These are phyloP conservation scores for Fereydounia khargensis DNA, from an alignment of 1,284 basidiomycete genomes.

Conservation along the genomic window DNA sequence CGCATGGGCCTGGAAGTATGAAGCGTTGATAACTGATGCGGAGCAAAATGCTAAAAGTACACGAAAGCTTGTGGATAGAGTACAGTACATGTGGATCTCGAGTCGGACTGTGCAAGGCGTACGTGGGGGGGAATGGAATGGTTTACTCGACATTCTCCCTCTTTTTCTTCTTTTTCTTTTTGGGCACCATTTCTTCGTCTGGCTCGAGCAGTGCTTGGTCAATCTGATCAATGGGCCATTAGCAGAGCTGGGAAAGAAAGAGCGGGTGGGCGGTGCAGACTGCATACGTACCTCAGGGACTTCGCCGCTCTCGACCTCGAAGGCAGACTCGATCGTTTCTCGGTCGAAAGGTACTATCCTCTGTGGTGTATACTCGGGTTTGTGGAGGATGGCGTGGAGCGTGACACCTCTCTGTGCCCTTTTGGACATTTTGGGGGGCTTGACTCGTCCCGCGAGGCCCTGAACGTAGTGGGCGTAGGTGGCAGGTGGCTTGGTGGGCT, in stretches of 20 bases:
- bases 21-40: too few species aligned
- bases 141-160: constrained; percentile 5
- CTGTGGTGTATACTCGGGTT: constrained; percentile 35
- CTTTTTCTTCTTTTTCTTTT: constrained; percentile 28
- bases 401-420: constrained; percentile 9
- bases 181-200: constrained; percentile 21
- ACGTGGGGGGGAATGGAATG: too few species aligned
- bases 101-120: too few species aligned
- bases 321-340: constrained; percentile 25
- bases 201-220: constrained; percentile 29
- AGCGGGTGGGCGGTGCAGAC: background rate
- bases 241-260: background rate
- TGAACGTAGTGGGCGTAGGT: constrained; percentile 36
- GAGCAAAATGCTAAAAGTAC: too few species aligned
- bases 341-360: constrained; percentile 27
- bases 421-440: constrained; percentile 11
- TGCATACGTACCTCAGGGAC: constrained; percentile 9
- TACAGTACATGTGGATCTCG: too few species aligned
- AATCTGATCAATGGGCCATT: constrained; percentile 8
- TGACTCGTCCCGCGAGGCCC: constrained; percentile 25
- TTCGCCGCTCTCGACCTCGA: constrained; percentile 17
- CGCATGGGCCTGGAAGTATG: constrained; percentile 25
- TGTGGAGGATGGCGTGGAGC: constrained; percentile 24
- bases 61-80: too few species aligned
- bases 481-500: constrained; percentile 20